Evolutionary conservation across 78 protist genomes (phyloP), one percentile per base, ranked within the genome.

Genomic region (Dictyostelium firmibasis): DNA sequence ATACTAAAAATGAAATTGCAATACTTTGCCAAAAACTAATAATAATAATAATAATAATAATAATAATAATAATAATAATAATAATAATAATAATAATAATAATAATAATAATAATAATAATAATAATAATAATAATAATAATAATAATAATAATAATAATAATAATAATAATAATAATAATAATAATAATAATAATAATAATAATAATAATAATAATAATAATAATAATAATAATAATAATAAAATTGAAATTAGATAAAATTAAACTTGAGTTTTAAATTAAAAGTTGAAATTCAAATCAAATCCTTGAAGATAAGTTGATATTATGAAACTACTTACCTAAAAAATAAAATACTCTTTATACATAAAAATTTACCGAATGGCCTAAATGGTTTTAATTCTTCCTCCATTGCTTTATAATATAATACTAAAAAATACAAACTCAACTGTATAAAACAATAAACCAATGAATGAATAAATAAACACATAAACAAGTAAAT

Each of bases 351-450:
- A 64, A 95, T 78, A 70, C 95, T 25, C 57, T 95, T 95, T 57
- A 95, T 95, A 75, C 97, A 95, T 60, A 95, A 29, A 91, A 95
- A 95, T 38, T 95, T 95, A 36, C 91, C 95, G 2, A 84, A 64
- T 76, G 97, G 97, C 75, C 75, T 95, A 60, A 79, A 95, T 74
- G 86, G 89, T 53, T 76, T 75, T 36, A 95, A 83, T 67, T 86
- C 93, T 33, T 81, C 86, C 60, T 84, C 82, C 92, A 75, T 82
- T 13, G 89, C 94, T n/a, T 89, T 62, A 57, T 89, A 72, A 60
- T 81, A 89, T 33, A 86, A 70, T 35, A 95, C 97, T 57, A 95
- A 64, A 76, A 41, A 95, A 70, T 88, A 95, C 18, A 95, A 60
- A 84, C 95, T 91, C 77, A 84, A 38, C 93, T 86, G 57, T 31